phyloP scores from a whole-genome alignment of 176 grass and related monocot genomes.

The Leersia perrieri region DNA sequence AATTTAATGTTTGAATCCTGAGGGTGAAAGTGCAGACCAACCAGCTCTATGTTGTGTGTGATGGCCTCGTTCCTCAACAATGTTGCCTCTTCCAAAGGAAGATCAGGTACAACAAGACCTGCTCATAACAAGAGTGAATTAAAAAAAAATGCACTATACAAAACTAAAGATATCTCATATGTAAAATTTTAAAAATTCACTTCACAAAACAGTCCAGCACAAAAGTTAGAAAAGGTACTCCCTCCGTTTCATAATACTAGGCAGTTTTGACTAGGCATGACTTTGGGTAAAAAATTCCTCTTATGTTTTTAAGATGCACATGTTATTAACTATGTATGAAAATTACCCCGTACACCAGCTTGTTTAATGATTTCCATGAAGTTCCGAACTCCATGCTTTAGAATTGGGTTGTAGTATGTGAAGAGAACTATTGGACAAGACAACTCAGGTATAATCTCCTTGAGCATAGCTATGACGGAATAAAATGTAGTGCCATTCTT shows the following conservation, averaged over 20 bases:
- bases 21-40: constrained; percentile 31
- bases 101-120: constrained; percentile 96
- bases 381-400: constrained; percentile 64
- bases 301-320: background rate
- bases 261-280: no score
- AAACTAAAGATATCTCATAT: background rate
- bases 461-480: constrained; percentile 77
- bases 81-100: constrained; percentile 82
- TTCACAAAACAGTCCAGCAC: background rate
- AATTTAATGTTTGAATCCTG: background rate
- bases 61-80: constrained; percentile 61
- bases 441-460: constrained; percentile 57
- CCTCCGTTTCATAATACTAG: background rate
- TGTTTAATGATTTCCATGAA: constrained; percentile 70
- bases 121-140: constrained; percentile 7
- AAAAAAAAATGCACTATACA: background rate
- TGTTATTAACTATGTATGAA: background rate
- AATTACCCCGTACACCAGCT: constrained; percentile 66
- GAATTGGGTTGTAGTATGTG: constrained; percentile 91
- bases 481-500: constrained; percentile 63
- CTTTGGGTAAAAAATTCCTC: no score
- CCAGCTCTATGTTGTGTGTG: constrained; percentile 80
- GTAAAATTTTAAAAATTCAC: background rate
- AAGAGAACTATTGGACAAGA: constrained; percentile 91
- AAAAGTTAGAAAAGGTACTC: background rate